A percentile compares a stretch with the other conserved stretches of the same genome.
Conservation (phyloP, 176 grass and related monocot species). For the Avena atlantica region DNA sequence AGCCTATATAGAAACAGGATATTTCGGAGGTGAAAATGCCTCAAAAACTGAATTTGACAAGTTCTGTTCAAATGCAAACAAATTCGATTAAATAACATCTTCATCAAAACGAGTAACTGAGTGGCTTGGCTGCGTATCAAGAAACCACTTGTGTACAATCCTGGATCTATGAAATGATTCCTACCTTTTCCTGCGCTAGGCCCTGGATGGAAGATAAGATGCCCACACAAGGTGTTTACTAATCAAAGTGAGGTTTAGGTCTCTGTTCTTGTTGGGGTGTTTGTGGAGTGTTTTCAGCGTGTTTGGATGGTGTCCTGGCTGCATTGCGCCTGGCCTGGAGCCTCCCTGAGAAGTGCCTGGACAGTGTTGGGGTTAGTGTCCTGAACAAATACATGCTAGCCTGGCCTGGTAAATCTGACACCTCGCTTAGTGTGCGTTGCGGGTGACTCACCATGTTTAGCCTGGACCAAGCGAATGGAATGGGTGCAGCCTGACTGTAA, state of each 20-base stretch:
- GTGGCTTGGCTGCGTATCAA: background rate
- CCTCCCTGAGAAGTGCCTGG: background rate
- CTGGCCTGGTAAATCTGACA: too few relatives aligned
- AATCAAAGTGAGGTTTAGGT: background rate
- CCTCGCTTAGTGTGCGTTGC: background rate
- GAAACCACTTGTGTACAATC: background rate
- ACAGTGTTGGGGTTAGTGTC: background rate
- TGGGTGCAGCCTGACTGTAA: too few relatives aligned
- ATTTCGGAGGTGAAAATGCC: background rate
- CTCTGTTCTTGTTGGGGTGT: background rate
- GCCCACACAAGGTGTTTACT: background rate
- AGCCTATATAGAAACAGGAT: background rate
- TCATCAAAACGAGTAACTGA: background rate
- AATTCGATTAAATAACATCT: background rate
- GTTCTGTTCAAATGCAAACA: conserved; percentile 11
- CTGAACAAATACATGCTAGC: background rate
- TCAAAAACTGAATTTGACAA: background rate
- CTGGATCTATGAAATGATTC: background rate
- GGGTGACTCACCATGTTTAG: background rate
- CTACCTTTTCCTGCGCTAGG: background rate
- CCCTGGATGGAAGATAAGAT: background rate
- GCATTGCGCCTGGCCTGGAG: background rate
- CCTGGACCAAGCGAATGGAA: too few relatives aligned
- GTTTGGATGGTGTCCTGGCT: background rate
- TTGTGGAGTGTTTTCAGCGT: background rate